Evolutionary conservation across 345 rosid genomes (phyloP).

Genomic region (Erysimum cheiranthoides): DNA sequence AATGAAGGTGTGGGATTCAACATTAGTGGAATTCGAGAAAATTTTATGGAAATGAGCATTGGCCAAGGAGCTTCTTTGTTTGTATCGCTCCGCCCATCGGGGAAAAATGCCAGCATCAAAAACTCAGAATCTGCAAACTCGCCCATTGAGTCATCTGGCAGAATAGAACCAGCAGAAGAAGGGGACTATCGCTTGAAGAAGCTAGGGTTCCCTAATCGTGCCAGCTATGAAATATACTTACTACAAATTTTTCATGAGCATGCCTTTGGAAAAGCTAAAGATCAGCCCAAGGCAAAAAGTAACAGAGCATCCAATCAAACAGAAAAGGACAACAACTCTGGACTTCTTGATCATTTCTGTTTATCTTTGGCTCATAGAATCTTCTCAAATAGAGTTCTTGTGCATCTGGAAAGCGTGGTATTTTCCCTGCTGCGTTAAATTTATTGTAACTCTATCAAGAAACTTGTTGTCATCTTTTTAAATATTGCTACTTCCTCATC

Average conservation of each 20-base stretch:
- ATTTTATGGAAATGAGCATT: conserved; percentile 72
- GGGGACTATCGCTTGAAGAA: conserved; percentile 48
- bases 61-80: conserved; percentile 76
- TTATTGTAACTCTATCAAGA: conserved; percentile 12
- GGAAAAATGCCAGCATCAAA: conserved; percentile 45
- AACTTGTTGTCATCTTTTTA: background rate
- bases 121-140: conserved; percentile 49
- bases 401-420: conserved; percentile 87
- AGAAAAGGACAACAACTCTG: conserved; percentile 56
- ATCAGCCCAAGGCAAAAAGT: conserved; percentile 49
- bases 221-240: conserved; percentile 79
- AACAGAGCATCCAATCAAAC: conserved; percentile 55
- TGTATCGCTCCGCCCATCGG: conserved; percentile 69
- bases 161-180: conserved; percentile 49
- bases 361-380: conserved; percentile 88
- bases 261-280: conserved; percentile 59
- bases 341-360: conserved; percentile 89
- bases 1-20: conserved; percentile 73
- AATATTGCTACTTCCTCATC: conserved; percentile 15
- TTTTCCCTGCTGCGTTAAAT: conserved; percentile 15
- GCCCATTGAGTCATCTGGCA: conserved; percentile 57
- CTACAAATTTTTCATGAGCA: conserved; percentile 82
- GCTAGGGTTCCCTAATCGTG: conserved; percentile 57
- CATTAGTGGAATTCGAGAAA: conserved; percentile 85
- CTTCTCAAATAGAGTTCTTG: conserved; percentile 72